These are phyloP conservation scores for Purpureocillium takamizusanense DNA, from an alignment of 2,329 filamentous ascomycete genomes.

Conservation along the genomic window DNA sequence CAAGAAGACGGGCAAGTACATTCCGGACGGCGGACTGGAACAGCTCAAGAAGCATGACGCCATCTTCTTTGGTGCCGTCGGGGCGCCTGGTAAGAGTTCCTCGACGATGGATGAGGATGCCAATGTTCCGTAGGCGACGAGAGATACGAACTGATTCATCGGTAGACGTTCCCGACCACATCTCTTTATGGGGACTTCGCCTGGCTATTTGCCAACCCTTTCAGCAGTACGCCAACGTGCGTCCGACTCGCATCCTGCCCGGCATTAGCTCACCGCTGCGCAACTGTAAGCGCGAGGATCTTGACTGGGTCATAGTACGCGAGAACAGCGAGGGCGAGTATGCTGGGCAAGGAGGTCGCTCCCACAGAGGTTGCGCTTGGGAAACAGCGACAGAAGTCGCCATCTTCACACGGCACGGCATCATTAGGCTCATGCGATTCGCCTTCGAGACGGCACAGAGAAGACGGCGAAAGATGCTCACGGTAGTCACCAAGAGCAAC, in stretches of 20 bases:
- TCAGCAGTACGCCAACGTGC: conserved; percentile 61
- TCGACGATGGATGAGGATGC: neutral
- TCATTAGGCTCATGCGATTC: conserved; percentile 53
- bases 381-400: conserved; percentile 54
- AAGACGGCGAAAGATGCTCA: conserved; percentile 50
- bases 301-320: conserved; percentile 59
- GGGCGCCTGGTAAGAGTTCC: conserved; percentile 25
- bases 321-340: conserved; percentile 64
- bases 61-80: conserved; percentile 61
- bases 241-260: conserved; percentile 52
- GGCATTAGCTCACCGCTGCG: conserved; percentile 50
- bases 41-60: conserved; percentile 55
- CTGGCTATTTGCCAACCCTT: conserved; percentile 58
- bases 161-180: conserved; percentile 51
- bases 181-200: conserved; percentile 58
- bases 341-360: conserved; percentile 54
- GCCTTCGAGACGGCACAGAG: conserved; percentile 54
- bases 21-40: conserved; percentile 42
- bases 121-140: neutral
- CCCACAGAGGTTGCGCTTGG: conserved; percentile 49
- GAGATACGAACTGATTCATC: too few relatives aligned
- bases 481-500: conserved; percentile 59
- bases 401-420: conserved; percentile 52
- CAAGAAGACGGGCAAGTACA: conserved; percentile 53
- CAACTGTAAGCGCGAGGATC: conserved; percentile 43